Percentiles rank a stretch among this genome's conserved stretches.
phyloP scores from a whole-genome alignment of 2,329 filamentous ascomycete species.

The Xylaria sp. region DNA sequence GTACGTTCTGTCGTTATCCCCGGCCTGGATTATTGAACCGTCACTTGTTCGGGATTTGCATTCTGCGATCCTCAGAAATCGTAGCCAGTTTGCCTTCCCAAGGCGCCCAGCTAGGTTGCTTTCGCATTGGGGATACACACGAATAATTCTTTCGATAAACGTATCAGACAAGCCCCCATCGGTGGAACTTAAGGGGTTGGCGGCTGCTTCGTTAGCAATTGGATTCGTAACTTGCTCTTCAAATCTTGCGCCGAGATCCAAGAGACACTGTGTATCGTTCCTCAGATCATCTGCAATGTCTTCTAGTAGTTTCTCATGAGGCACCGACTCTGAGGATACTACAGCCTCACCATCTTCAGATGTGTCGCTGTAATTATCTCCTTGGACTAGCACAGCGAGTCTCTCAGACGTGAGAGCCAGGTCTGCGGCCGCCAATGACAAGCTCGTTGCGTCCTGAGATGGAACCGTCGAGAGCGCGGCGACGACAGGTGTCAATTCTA shows the following conservation, averaged over 20 bases:
- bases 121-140: neutral
- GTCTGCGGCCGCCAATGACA: neutral
- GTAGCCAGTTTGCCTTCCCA: neutral
- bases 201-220: slow-evolving; percentile 1
- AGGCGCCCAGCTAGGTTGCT: neutral
- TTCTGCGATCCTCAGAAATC: neutral
- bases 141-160: neutral
- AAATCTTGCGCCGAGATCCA: slow-evolving; percentile 27
- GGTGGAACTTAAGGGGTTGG: neutral
- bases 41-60: neutral
- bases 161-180: neutral
- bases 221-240: slow-evolving; percentile 22
- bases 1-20: neutral
- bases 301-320: slow-evolving; percentile 10
- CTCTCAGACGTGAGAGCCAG: slow-evolving; percentile 12
- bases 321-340: neutral
- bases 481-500: neutral
- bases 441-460: neutral
- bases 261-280: slow-evolving; percentile 27
- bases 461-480: neutral
- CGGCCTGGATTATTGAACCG: neutral
- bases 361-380: slow-evolving; percentile 10
- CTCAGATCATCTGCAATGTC: slow-evolving; percentile 31
- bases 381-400: slow-evolving; percentile 13
- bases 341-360: neutral